These are phyloP conservation scores for Gloeostereum incarnatum DNA, from an alignment of 768 basidiomycete genomes.

Conservation along the genomic window DNA sequence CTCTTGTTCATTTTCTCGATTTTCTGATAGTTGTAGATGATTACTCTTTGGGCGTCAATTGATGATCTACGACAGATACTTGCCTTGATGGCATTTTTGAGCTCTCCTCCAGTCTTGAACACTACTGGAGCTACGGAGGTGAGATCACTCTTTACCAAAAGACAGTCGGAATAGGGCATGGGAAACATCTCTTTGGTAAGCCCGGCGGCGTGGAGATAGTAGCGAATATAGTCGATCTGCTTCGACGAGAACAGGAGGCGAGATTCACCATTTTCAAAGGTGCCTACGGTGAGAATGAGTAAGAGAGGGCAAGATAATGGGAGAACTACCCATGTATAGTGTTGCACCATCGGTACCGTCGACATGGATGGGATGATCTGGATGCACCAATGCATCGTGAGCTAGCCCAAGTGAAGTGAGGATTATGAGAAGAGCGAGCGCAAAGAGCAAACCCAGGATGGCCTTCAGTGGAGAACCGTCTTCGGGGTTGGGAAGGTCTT, in stretches of 20 bases:
- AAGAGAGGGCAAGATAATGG: background rate
- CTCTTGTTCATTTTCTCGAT: constrained; percentile 78
- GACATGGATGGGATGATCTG: constrained; percentile 62
- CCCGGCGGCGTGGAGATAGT: constrained; percentile 72
- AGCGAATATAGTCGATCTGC: constrained; percentile 78
- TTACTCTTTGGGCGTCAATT: constrained; percentile 1
- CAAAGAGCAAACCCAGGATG: constrained; percentile 34
- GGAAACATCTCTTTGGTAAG: constrained; percentile 58
- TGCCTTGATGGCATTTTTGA: constrained; percentile 58
- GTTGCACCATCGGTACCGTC: constrained; percentile 59
- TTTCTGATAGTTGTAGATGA: too few relatives aligned
- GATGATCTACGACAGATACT: constrained; percentile 1
- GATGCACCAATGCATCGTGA: constrained; percentile 59
- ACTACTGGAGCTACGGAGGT: constrained; percentile 47
- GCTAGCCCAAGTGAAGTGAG: constrained; percentile 20
- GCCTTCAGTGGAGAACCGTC: constrained; percentile 62
- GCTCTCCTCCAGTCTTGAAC: constrained; percentile 41
- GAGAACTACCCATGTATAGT: constrained; percentile 52
- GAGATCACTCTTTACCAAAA: constrained; percentile 52
- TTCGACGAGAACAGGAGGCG: constrained; percentile 77
- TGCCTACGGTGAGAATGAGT: constrained; percentile 29
- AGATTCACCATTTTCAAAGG: constrained; percentile 60
- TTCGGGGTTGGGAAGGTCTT: constrained; percentile 43
- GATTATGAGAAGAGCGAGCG: background rate
- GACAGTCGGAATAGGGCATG: constrained; percentile 70